These are phyloP conservation scores for Artomyces pyxidatus DNA, from an alignment of 768 basidiomycete species.

Conservation along the genomic window DNA sequence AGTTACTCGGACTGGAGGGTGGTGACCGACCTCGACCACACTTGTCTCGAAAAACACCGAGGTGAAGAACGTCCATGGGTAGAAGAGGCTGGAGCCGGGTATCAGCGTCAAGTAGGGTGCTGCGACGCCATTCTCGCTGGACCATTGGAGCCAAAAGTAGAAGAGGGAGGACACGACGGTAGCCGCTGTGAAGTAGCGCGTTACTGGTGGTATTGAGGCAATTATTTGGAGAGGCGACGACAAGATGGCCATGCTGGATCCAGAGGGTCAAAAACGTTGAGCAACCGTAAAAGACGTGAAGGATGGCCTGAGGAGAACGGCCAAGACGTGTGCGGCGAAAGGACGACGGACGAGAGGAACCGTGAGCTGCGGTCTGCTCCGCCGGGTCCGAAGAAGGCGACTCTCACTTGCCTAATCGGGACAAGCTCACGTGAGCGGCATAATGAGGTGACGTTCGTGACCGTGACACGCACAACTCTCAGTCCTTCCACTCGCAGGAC, in stretches of 20 bases:
- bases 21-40: constrained; percentile 65
- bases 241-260: constrained; percentile 57
- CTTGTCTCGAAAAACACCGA: constrained; percentile 81
- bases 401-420: neutral
- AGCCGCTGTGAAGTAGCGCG: constrained; percentile 59
- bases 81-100: constrained; percentile 74
- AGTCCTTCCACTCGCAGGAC: constrained; percentile 4
- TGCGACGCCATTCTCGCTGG: constrained; percentile 30
- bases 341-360: neutral
- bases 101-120: constrained; percentile 69
- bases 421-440: neutral
- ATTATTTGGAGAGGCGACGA: constrained; percentile 63
- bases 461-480: too few relatives aligned
- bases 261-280: neutral
- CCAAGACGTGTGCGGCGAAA: neutral
- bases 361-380: neutral
- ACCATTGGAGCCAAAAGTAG: constrained; percentile 60
- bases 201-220: constrained; percentile 70
- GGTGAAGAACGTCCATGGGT: constrained; percentile 92
- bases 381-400: neutral
- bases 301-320: neutral
- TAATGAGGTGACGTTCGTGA: too few relatives aligned
- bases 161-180: constrained; percentile 51
- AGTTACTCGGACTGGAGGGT: neutral
- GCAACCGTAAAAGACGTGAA: too few relatives aligned